phyloP scores from a whole-genome alignment of 2,329 filamentous ascomycete species.

The Aureobasidium sp. region DNA sequence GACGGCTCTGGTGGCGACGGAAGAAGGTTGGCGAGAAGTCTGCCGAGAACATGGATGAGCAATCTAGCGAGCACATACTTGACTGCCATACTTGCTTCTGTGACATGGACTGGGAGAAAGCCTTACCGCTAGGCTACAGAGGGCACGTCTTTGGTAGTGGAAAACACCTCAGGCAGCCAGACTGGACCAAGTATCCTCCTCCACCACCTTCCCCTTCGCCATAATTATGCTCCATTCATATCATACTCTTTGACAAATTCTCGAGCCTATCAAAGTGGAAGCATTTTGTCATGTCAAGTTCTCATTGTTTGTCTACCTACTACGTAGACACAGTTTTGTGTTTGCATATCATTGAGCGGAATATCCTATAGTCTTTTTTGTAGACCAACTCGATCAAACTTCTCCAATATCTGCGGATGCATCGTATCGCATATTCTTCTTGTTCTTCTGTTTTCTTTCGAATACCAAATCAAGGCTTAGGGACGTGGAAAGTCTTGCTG shows the following conservation, averaged over 20 bases:
- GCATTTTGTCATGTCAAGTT: not conserved
- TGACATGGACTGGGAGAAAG: not conserved
- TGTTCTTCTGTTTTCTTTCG: not conserved
- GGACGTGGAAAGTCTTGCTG: conserved; percentile 88
- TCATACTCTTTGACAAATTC: not conserved
- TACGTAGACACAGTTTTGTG: not conserved
- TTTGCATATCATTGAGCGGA: not conserved
- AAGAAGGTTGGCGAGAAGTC: not conserved
- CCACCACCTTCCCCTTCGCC: not conserved
- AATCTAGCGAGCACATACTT: not conserved
- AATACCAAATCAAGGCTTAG: conserved; percentile 54
- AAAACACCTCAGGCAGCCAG: not conserved
- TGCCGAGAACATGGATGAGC: not conserved
- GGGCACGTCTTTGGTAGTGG: not conserved
- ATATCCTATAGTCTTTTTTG: not conserved
- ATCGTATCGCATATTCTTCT: not conserved
- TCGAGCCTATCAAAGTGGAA: too few species aligned
- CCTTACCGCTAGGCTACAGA: not conserved
- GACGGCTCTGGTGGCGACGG: not conserved
- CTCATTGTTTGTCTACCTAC: not conserved
- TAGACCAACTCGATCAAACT: not conserved
- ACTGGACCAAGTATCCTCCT: not conserved
- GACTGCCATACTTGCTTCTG: not conserved
- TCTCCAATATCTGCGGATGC: not conserved
- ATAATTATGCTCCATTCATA: not conserved